Evolutionary conservation across 805 yeast species (phyloP).

Genomic region (Blastobotrys mokoenaii): DNA sequence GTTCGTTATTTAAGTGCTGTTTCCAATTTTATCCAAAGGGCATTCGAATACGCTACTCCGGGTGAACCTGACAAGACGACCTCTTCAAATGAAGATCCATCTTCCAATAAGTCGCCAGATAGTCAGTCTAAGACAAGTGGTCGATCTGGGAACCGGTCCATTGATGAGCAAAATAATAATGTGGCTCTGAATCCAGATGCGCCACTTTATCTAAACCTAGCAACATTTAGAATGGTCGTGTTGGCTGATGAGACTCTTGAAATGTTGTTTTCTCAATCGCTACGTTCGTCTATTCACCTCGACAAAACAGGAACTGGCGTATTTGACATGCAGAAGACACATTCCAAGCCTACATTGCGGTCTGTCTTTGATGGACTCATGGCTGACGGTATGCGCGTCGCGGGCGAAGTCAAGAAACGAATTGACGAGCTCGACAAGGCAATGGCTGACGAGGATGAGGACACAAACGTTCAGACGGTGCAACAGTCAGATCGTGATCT

Average conservation of each 20-base stretch:
- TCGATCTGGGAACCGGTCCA: slow-evolving; percentile 10
- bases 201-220: slow-evolving; percentile 65
- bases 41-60: slow-evolving; percentile 84
- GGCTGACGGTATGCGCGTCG: slow-evolving; percentile 89
- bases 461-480: slow-evolving; percentile 22
- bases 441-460: slow-evolving; percentile 23
- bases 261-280: slow-evolving; percentile 62
- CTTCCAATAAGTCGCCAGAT: background rate
- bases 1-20: slow-evolving; percentile 74
- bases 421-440: slow-evolving; percentile 48
- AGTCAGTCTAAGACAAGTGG: background rate
- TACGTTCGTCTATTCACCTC: slow-evolving; percentile 61
- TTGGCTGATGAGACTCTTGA: slow-evolving; percentile 93
- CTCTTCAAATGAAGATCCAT: slow-evolving; percentile 2
- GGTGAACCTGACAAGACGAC: slow-evolving; percentile 28
- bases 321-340: slow-evolving; percentile 28
- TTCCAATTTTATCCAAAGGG: slow-evolving; percentile 74
- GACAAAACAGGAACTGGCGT: slow-evolving; percentile 19
- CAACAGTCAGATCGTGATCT: slow-evolving; percentile 27
- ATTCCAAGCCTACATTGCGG: slow-evolving; percentile 36
- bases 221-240: slow-evolving; percentile 91
- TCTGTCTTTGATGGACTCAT: slow-evolving; percentile 86
- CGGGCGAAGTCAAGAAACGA: slow-evolving; percentile 77
- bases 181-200: slow-evolving; percentile 75
- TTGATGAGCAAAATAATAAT: slow-evolving; percentile 33